Base-by-base conservation (phyloP, 2,329 filamentous ascomycete species). In the Botrytis aclada region DNA sequence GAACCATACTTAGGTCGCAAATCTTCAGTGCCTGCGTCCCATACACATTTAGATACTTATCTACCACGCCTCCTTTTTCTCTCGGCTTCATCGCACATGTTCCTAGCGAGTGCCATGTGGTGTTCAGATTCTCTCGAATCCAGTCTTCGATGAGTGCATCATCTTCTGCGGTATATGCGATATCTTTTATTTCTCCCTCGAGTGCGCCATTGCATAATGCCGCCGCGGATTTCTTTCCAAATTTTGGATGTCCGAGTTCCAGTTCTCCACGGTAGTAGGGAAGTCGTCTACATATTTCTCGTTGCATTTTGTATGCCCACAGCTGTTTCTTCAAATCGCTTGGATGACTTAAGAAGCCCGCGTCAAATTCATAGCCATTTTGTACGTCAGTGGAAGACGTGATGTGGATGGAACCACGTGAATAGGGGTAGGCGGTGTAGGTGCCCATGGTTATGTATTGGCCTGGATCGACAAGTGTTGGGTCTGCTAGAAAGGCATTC, bases 261-360 rank as follows among this genome's bases (percentile, higher is more conserved):
- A 85, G 54, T 76, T 87, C 83, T 77, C 88, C 83, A 72, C 83
- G 77, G 80, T 86, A 90, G 73, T 84, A 82, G 3, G 84, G 80
- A 77, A 88, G 86, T 22, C 88, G 86, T 4, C 89, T 86, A 34
- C 84, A 82, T 70, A 91, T 85, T 79, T 90, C 89, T 4, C 90
- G 87, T n/a, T 85, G 84, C 77, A 86, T 87, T 80, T 92, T 92
- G 82, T 92, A 92, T 0, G 83, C 85, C 88, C 89, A 91, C 18
- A 89, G 76, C 20, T 88, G 85, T 77, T 85, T 88, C 78, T 86
- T 86, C 41, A 90, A 45, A 77, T 91, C 89, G n/a, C 88, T 80
- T 2, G 81, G 76, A 70, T 90, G 86, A 7, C 81, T 84, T 45
- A 92, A 84, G 79, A 85, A 89, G 12, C 88, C 89, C 0, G 85